phyloP scores from a whole-genome alignment of 441 rosid species.

The Pelargonium australe region DNA sequence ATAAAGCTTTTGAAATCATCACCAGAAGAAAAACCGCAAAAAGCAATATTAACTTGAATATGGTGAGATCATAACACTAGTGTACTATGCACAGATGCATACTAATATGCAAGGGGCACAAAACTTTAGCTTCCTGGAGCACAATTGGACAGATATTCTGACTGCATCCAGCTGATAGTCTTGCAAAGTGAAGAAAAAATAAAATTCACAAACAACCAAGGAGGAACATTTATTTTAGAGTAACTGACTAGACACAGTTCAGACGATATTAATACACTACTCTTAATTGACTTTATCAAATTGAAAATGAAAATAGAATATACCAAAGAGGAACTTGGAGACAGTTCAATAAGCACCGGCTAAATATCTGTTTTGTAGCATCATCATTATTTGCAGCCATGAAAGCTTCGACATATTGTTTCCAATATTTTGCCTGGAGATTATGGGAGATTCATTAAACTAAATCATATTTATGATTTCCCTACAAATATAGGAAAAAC shows the following conservation, averaged over 20 bases:
- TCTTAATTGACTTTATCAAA: background rate
- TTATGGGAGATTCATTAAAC: constrained; percentile 8
- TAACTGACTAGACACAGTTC: constrained; percentile 10
- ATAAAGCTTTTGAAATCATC: constrained; percentile 7
- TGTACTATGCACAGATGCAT: background rate
- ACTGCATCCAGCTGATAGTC: background rate
- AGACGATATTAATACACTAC: background rate
- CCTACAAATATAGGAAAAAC: background rate
- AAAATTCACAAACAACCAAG: background rate
- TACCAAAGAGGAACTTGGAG: constrained; percentile 96
- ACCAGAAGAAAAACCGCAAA: background rate
- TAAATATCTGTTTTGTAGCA: constrained; percentile 82
- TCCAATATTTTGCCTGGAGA: constrained; percentile 83
- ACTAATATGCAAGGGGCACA: background rate
- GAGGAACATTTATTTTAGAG: background rate
- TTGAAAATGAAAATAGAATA: constrained; percentile 11
- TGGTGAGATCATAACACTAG: background rate
- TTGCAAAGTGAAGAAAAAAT: background rate
- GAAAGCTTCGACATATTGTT: constrained; percentile 87
- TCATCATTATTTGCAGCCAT: constrained; percentile 82
- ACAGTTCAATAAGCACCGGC: constrained; percentile 83
- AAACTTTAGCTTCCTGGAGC: background rate
- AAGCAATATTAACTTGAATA: background rate
- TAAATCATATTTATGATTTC: background rate
- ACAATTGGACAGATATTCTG: background rate